Conservation (phyloP, 2,329 filamentous ascomycete genomes). For the Davidsoniella australis region DNA sequence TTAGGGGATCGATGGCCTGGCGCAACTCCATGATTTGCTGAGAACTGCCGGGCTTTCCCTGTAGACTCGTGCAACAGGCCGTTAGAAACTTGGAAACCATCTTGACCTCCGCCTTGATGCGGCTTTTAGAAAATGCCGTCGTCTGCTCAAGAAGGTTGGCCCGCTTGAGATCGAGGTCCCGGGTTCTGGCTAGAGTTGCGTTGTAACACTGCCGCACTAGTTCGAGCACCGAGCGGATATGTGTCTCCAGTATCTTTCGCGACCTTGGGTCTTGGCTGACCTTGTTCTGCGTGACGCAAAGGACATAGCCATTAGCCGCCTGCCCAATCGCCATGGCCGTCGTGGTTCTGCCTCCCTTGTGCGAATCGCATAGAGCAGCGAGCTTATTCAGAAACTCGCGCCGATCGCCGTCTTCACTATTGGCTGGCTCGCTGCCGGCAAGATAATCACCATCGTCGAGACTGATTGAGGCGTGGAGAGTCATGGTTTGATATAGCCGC, state of each 20-base stretch:
- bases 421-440: neutral
- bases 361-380: slow-evolving; percentile 28
- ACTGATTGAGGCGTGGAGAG: neutral
- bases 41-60: neutral
- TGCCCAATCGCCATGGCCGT: slow-evolving; percentile 28
- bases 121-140: neutral
- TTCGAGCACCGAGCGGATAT: neutral
- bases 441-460: neutral
- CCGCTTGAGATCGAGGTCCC: neutral
- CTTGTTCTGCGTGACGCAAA: slow-evolving; percentile 28
- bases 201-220: neutral
- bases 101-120: neutral
- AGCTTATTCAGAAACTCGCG: slow-evolving; percentile 22
- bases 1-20: neutral
- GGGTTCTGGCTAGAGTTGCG: neutral
- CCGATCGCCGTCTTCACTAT: neutral
- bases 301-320: slow-evolving; percentile 18
- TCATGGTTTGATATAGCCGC: slow-evolving; percentile 6
- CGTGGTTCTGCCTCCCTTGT: slow-evolving; percentile 28
- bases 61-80: neutral
- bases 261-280: no score
- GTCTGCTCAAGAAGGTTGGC: no score
- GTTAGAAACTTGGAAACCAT: neutral
- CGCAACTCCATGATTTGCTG: neutral
- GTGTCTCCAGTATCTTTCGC: neutral